phyloP scores from a whole-genome alignment of 2,329 filamentous ascomycete genomes.

The Colletotrichum sp. region DNA sequence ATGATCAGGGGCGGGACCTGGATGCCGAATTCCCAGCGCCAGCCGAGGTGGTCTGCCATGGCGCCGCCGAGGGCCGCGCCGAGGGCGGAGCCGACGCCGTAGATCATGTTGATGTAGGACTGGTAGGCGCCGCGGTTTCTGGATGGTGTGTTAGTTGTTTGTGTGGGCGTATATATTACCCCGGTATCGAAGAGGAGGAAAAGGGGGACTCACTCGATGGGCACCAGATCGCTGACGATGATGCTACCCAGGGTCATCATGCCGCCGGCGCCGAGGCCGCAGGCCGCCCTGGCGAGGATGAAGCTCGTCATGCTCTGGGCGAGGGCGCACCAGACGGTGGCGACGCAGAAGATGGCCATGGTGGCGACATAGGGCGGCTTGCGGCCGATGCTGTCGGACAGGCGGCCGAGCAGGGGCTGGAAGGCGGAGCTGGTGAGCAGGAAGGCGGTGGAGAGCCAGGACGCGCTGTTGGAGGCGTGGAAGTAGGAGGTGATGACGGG shows the following conservation, averaged over 20 bases:
- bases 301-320: conserved; percentile 73
- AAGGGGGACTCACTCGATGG: conserved; percentile 62
- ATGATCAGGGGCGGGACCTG: conserved; percentile 59
- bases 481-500: conserved; percentile 85
- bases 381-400: conserved; percentile 77
- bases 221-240: conserved; percentile 64
- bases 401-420: conserved; percentile 74
- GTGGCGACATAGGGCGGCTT: conserved; percentile 70
- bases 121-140: conserved; percentile 72
- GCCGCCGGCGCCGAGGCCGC: conserved; percentile 76
- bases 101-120: conserved; percentile 71
- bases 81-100: conserved; percentile 60
- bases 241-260: background rate
- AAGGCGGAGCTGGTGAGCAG: conserved; percentile 78
- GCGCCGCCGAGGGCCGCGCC: conserved; percentile 74
- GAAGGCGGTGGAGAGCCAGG: conserved; percentile 83
- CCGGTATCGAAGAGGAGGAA: too few species aligned
- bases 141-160: background rate
- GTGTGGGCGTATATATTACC: background rate
- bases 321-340: conserved; percentile 72
- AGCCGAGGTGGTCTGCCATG: conserved; percentile 73
- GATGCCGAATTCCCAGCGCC: conserved; percentile 74
- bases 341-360: conserved; percentile 65
- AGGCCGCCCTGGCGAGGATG: conserved; percentile 72
- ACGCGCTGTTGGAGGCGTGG: conserved; percentile 76